phyloP scores from a whole-genome alignment of 495 filamentous ascomycete species.

The Aspergillus coremiiformis region DNA sequence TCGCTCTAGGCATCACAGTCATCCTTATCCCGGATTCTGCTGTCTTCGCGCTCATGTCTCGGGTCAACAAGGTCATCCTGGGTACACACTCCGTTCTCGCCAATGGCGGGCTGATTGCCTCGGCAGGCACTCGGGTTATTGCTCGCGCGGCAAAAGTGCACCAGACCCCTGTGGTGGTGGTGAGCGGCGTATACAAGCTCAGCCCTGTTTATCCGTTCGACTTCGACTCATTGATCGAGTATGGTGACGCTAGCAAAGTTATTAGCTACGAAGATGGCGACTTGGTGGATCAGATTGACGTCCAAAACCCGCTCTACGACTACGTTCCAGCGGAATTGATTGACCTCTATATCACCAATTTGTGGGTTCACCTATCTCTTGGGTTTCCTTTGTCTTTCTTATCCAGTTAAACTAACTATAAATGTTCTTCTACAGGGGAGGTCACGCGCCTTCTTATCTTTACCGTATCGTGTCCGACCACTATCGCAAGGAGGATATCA shows the following conservation, averaged over 20 bases:
- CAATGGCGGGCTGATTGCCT: conserved; percentile 75
- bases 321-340: conserved; percentile 76
- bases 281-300: conserved; percentile 65
- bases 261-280: conserved; percentile 66
- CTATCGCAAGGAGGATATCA: conserved; percentile 75
- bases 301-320: conserved; percentile 75
- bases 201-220: conserved; percentile 82
- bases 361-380: conserved; percentile 52
- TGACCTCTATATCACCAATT: conserved; percentile 85
- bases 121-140: conserved; percentile 69
- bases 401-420: conserved; percentile 16
- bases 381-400: background rate
- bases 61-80: conserved; percentile 89
- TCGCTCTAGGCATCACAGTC: conserved; percentile 66
- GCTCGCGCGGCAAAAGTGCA: conserved; percentile 75
- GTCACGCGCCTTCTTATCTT: conserved; percentile 72
- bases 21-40: conserved; percentile 77
- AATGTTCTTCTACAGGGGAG: conserved; percentile 47
- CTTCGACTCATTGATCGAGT: conserved; percentile 68
- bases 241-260: conserved; percentile 67
- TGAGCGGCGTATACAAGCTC: conserved; percentile 83
- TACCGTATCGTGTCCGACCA: conserved; percentile 78
- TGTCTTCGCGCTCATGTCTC: conserved; percentile 84
- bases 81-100: conserved; percentile 78
- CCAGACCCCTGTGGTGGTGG: conserved; percentile 71